Percentiles rank a stretch among this genome's conserved stretches.
Conservation (phyloP, 2,329 filamentous ascomycete genomes). For the Zasmidium cellare region DNA sequence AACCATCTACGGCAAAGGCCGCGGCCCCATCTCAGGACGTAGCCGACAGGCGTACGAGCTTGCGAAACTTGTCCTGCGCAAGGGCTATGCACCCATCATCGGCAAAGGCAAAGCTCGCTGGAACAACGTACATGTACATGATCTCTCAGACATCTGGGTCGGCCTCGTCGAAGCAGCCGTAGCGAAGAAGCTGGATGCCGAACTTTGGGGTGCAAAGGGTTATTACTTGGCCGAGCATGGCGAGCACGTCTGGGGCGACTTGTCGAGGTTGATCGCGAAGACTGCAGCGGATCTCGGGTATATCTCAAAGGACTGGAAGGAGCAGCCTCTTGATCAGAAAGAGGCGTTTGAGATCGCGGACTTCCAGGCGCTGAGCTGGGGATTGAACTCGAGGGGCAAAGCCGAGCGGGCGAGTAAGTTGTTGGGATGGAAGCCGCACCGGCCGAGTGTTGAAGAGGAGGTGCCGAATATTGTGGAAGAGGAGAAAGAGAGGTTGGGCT, state of each 20-base stretch:
- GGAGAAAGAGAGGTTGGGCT: conserved; percentile 29
- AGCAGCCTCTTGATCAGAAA: conserved; percentile 52
- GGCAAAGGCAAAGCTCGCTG: conserved; percentile 58
- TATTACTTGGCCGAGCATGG: conserved; percentile 70
- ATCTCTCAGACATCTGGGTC: conserved; percentile 58
- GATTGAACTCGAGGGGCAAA: conserved; percentile 59
- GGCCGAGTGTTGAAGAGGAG: conserved; percentile 26
- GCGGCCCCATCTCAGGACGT: conserved; percentile 56
- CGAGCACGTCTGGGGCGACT: conserved; percentile 57
- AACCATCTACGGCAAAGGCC: conserved; percentile 43
- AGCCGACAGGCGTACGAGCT: conserved; percentile 62
- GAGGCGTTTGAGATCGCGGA: conserved; percentile 51
- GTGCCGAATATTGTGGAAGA: conserved; percentile 32
- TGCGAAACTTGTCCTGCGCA: conserved; percentile 52
- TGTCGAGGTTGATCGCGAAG: conserved; percentile 21
- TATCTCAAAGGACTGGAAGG: conserved; percentile 49
- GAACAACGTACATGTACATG: conserved; percentile 60
- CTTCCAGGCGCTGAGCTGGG: conserved; percentile 57
- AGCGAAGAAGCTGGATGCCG: conserved; percentile 34
- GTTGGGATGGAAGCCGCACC: conserved; percentile 61
- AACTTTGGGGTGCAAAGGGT: conserved; percentile 60
- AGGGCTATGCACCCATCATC: conserved; percentile 56
- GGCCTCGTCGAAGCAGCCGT: conserved; percentile 44
- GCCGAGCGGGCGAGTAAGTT: conserved; percentile 58
- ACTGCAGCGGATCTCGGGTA: conserved; percentile 46